These are phyloP conservation scores for Aspergillus texensis DNA, from an alignment of 2,329 filamentous ascomycete genomes.

Conservation along the genomic window DNA sequence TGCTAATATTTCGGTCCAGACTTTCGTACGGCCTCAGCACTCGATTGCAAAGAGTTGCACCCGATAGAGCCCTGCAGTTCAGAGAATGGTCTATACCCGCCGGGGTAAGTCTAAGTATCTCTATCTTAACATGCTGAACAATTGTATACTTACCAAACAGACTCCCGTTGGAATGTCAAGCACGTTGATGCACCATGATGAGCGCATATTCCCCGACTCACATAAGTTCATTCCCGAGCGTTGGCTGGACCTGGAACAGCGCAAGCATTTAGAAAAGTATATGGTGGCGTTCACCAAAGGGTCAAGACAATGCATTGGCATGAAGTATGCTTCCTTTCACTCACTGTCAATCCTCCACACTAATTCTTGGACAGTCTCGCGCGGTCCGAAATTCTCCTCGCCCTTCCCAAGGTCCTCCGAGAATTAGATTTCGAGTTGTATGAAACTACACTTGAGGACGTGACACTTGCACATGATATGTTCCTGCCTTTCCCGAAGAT, in stretches of 20 bases:
- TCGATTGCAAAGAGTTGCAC: constrained; percentile 32
- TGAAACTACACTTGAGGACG: constrained; percentile 35
- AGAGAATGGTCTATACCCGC: constrained; percentile 35
- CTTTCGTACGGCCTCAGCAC: constrained; percentile 32
- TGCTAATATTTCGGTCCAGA: not conserved
- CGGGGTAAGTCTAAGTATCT: constrained; percentile 23
- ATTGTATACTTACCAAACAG: constrained; percentile 14
- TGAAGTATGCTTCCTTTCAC: constrained; percentile 34
- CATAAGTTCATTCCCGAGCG: constrained; percentile 40
- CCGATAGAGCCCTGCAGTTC: constrained; percentile 30
- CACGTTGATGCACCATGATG: constrained; percentile 40
- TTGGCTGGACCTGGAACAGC: constrained; percentile 37
- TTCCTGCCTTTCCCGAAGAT: constrained; percentile 23
- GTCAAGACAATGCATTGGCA: constrained; percentile 51
- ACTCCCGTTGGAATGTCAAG: constrained; percentile 44
- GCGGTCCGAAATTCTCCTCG: constrained; percentile 35
- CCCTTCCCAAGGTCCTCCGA: constrained; percentile 31
- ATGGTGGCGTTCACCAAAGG: constrained; percentile 46
- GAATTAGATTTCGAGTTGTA: constrained; percentile 34
- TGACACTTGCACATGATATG: constrained; percentile 30
- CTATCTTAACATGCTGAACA: not conserved
- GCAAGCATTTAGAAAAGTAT: constrained; percentile 38
- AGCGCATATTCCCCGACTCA: constrained; percentile 40
- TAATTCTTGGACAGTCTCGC: constrained; percentile 29
- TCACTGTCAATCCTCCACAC: not conserved